Percentiles rank a stretch among this genome's conserved stretches.
Evolutionary conservation across 148 eudicot genomes (phyloP).

Genomic region (Vaccinium darrowii): DNA sequence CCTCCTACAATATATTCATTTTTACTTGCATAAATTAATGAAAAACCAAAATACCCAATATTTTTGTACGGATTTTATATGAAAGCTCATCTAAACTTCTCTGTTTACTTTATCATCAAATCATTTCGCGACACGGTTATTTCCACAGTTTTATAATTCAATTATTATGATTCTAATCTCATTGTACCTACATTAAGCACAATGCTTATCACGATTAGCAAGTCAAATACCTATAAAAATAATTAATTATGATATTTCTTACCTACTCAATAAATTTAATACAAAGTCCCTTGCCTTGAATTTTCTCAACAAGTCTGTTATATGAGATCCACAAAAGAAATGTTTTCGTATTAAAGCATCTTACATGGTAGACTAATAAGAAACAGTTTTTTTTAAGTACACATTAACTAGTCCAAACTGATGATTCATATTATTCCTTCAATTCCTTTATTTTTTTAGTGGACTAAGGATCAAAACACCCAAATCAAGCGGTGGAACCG

Average conservation of each 20-base stretch:
- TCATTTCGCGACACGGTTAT: neutral
- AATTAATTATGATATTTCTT: neutral
- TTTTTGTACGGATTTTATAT: neutral
- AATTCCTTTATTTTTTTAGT: neutral
- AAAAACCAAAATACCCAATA: neutral
- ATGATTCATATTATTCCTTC: slow-evolving; percentile 3
- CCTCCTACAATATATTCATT: neutral
- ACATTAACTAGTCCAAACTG: neutral
- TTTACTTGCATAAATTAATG: neutral
- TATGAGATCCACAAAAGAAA: neutral
- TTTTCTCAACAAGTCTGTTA: neutral
- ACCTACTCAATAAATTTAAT: neutral
- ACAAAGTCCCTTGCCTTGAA: neutral
- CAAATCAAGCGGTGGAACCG: neutral
- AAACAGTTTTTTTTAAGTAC: neutral
- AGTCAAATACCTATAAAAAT: neutral
- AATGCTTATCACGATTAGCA: neutral
- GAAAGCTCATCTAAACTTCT: neutral
- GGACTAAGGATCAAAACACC: neutral
- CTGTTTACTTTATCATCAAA: neutral
- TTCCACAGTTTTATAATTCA: neutral
- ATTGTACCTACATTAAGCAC: neutral
- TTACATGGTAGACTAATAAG: neutral
- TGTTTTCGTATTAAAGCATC: neutral
- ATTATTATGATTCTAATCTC: neutral